Conservation (phyloP, 441 rosid species). For the Arabidopsis hybrid region DNA sequence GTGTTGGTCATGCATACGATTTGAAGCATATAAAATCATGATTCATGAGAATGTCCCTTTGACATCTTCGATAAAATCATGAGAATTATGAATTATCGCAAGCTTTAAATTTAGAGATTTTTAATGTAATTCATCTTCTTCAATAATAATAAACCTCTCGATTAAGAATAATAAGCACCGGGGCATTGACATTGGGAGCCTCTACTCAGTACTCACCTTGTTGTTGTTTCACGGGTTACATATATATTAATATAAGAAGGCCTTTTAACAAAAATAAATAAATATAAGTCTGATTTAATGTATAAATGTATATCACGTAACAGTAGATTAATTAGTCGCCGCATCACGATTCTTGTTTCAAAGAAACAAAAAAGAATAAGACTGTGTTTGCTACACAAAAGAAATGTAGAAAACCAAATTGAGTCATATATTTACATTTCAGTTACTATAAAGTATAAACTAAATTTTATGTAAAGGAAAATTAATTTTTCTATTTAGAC, state of each 20-base stretch:
- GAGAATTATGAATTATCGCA: background rate
- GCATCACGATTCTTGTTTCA: background rate
- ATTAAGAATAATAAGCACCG: no score
- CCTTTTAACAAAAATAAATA: no score
- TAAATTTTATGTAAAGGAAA: background rate
- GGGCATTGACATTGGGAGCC: no score
- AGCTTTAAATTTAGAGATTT: background rate
- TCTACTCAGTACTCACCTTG: no score
- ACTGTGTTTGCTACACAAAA: background rate
- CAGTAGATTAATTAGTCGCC: background rate
- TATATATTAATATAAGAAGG: no score
- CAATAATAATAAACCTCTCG: no score
- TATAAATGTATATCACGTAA: background rate
- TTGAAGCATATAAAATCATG: background rate
- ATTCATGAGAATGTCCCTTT: background rate
- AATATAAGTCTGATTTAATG: no score
- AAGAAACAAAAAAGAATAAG: background rate
- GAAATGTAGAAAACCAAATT: background rate
- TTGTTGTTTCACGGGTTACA: background rate
- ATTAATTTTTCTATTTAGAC: background rate
- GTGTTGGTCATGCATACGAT: background rate
- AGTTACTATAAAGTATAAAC: background rate
- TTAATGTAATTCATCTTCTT: background rate
- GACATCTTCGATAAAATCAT: conserved; percentile 4
- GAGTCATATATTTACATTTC: background rate